A percentile compares a stretch with the other conserved stretches of the same genome.
phyloP scores from a whole-genome alignment of 2,329 filamentous ascomycete species.

The Paecilomyces dactylethromorphus region DNA sequence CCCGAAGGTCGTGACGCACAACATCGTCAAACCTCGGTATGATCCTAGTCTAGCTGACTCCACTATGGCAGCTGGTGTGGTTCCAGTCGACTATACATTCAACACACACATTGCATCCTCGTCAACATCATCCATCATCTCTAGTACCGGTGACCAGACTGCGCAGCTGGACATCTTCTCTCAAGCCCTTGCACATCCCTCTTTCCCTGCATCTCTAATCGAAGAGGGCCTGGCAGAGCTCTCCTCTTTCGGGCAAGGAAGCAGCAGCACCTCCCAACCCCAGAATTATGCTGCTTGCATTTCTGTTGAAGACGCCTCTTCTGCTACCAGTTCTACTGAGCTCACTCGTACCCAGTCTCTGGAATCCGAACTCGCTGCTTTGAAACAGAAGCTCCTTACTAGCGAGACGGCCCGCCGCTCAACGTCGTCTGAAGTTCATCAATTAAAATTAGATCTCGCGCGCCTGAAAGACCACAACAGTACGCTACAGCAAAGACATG shows the following conservation, averaged over 20 bases:
- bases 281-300: not conserved
- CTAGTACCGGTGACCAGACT: conserved; percentile 2
- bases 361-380: conserved; percentile 31
- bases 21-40: conserved; percentile 68
- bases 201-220: conserved; percentile 30
- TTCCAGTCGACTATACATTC: conserved; percentile 39
- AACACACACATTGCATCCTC: conserved; percentile 28
- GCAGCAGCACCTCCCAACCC: not conserved
- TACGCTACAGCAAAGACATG: conserved; percentile 33
- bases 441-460: conserved; percentile 28
- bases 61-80: conserved; percentile 24
- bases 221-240: conserved; percentile 37
- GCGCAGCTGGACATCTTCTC: conserved; percentile 21
- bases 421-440: conserved; percentile 27
- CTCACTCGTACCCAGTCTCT: conserved; percentile 24
- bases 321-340: conserved; percentile 9
- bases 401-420: conserved; percentile 30
- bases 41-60: conserved; percentile 32
- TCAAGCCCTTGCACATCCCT: conserved; percentile 31
- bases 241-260: conserved; percentile 15
- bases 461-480: conserved; percentile 31
- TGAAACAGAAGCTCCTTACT: conserved; percentile 30
- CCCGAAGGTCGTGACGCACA: conserved; percentile 47
- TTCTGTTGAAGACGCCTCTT: not conserved
- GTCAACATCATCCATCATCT: conserved; percentile 5